These are phyloP conservation scores for Raddia guianensis DNA, from an alignment of 176 grass and related monocot species.

Conservation along the genomic window DNA sequence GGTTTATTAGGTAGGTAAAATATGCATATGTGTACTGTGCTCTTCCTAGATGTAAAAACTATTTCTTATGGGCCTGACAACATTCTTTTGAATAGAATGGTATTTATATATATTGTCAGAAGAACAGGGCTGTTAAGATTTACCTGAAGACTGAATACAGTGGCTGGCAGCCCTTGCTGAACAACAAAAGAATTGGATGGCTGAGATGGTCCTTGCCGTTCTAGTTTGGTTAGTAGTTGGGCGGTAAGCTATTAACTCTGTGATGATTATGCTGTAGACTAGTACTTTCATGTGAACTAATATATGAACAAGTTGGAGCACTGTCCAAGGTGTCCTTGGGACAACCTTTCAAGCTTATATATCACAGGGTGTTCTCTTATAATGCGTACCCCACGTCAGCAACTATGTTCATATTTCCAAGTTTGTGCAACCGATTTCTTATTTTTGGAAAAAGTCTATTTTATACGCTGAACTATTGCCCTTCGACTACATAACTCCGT, in stretches of 20 bases:
- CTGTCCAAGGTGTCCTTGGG: constrained; percentile 18
- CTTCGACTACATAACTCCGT: no score
- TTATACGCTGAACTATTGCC: no score
- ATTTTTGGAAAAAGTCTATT: no score
- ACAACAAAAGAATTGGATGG: constrained; percentile 23
- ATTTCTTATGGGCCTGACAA: neutral
- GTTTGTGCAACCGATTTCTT: neutral
- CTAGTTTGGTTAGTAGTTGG: constrained; percentile 44
- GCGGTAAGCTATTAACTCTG: constrained; percentile 29
- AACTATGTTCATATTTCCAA: neutral
- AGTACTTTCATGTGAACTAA: constrained; percentile 29
- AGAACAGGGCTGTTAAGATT: neutral
- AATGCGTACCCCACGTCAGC: neutral
- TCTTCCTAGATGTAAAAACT: constrained; percentile 11
- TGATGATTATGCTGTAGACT: constrained; percentile 28
- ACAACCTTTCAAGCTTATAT: neutral
- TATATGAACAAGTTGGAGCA: constrained; percentile 8
- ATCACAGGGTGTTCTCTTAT: neutral
- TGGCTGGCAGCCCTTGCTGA: neutral
- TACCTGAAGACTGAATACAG: neutral
- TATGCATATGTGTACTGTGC: neutral
- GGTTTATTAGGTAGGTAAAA: constrained; percentile 6
- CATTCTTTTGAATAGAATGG: neutral
- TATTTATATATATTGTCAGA: neutral
- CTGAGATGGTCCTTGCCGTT: constrained; percentile 33